Evolutionary conservation across 2,329 filamentous ascomycete genomes (phyloP).

Genomic region (Thelonectria discophora): DNA sequence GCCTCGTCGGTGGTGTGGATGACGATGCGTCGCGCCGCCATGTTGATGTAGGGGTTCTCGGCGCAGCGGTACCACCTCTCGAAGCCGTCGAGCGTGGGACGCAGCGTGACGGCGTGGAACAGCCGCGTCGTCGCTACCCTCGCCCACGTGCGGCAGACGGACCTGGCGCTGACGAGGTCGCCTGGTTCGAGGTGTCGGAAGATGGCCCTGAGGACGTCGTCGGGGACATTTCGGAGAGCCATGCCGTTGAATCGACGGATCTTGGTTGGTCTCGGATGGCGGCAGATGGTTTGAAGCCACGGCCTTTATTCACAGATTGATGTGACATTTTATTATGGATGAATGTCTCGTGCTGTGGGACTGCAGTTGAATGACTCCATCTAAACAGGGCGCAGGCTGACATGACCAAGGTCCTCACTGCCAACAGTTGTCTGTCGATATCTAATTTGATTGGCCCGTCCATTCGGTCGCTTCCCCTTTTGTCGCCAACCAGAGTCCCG

Average conservation of each 20-base stretch:
- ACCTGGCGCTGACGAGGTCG: background rate
- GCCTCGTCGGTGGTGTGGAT: background rate
- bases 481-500: fast-evolving
- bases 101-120: slow-evolving; percentile 5
- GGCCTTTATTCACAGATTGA: too few species aligned
- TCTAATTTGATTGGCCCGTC: too few species aligned
- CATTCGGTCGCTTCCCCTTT: too few species aligned
- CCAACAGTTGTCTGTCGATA: too few species aligned
- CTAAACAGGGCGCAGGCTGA: too few species aligned
- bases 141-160: slow-evolving; percentile 23
- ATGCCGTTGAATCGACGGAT: too few species aligned
- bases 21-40: slow-evolving; percentile 8
- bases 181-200: background rate
- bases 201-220: background rate
- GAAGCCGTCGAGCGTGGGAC: background rate
- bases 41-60: background rate
- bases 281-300: too few species aligned
- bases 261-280: too few species aligned
- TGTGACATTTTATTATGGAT: too few species aligned
- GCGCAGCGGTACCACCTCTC: background rate
- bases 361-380: too few species aligned
- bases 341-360: too few species aligned
- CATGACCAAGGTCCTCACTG: too few species aligned
- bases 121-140: background rate
- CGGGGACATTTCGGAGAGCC: background rate